Base-by-base conservation (phyloP, 176 grass and related monocot species). In the Tuctoria greenei region DNA sequence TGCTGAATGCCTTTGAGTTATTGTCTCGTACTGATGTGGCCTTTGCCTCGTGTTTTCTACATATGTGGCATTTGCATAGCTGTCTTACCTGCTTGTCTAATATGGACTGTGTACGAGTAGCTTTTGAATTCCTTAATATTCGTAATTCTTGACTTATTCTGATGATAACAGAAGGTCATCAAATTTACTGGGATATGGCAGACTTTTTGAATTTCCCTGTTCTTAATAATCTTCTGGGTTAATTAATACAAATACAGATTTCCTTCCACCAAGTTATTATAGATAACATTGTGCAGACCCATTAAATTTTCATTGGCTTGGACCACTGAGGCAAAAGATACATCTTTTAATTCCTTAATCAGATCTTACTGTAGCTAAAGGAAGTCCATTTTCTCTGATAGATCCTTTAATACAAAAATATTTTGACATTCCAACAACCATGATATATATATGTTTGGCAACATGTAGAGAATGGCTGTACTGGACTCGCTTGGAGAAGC, bases 401-500 rank as follows among this genome's bases (percentile, higher is more conserved):
- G 15, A 6, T 50, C 9, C 15, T 74, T 23, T 65, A 58, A 31
- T 43, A 37, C 52, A 61, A 42, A 73, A 8, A 14, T 69, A 42
- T 63, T 18, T 68, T 41, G 20, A 20, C 50, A 24, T 58, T 57
- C 10, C 6, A 82, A 71, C 16, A 59, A 78, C n/a, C 27, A 43
- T 66, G 41, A 1, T 65, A 6, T 64, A 4, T 44, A 68, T 85
- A 69, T 87, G 8, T 75, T 71, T 72, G 20, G 5, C 61, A 70
- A 81, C 61, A 36, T 36, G 31, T 57, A 97, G 94, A 91, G 84
- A 68, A 31, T 85, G 85, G 85, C 86, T 20, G 36, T 93, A 26
- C 66, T 85, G 78, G 88, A 97, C 78, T 89, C 88, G 47, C 55
- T 97, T 52, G 58, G 84, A 54, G 88, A 85, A 77, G 86, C 72